phyloP scores from a whole-genome alignment of 805 yeast species.

The Candida germanica region DNA sequence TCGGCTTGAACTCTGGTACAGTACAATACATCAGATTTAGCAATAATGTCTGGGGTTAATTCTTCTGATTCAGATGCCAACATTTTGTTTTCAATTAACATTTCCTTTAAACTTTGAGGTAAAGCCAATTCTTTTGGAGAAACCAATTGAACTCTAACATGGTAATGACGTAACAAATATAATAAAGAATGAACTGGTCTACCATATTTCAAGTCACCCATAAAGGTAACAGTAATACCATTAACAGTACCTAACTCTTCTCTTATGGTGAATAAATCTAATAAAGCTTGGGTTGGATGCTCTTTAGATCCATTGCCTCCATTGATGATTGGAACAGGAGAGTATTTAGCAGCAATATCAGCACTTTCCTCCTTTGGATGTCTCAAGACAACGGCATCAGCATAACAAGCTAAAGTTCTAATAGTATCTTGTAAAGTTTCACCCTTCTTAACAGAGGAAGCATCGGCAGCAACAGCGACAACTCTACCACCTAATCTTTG shows the following conservation, averaged over 20 bases:
- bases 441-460: constrained; percentile 97
- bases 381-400: constrained; percentile 95
- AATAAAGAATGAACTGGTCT: constrained; percentile 97
- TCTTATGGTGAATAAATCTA: constrained; percentile 96
- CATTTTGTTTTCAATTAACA: constrained; percentile 66
- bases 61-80: constrained; percentile 68
- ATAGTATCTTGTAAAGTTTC: constrained; percentile 97
- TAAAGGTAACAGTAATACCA: constrained; percentile 95
- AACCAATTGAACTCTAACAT: constrained; percentile 88
- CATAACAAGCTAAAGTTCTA: constrained; percentile 89
- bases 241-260: constrained; percentile 98
- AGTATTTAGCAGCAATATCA: constrained; percentile 90
- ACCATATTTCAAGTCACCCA: constrained; percentile 98
- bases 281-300: constrained; percentile 98
- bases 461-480: constrained; percentile 75
- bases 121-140: constrained; percentile 84
- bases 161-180: constrained; percentile 84
- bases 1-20: constrained; percentile 98
- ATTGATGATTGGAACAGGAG: constrained; percentile 94
- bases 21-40: constrained; percentile 90
- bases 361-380: constrained; percentile 94
- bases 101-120: constrained; percentile 70
- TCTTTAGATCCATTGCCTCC: constrained; percentile 98
- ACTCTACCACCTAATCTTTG: constrained; percentile 99
- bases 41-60: constrained; percentile 80